Evolutionary conservation across 148 eudicot species (phyloP).

Genomic region (Bassia scoparia): DNA sequence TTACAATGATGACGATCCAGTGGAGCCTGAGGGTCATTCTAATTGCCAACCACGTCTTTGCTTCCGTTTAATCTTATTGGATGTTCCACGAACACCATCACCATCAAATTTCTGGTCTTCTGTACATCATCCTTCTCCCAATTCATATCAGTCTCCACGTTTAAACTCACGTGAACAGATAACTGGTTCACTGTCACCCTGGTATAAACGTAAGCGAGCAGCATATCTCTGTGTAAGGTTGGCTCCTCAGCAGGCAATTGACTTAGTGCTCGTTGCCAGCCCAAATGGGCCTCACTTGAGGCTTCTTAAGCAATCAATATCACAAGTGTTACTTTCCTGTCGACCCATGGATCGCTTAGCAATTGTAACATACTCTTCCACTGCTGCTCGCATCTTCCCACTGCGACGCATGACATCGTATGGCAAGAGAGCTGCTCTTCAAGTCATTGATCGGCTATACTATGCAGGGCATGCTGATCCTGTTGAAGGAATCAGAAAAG

Average conservation of each 20-base stretch:
- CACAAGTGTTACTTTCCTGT: constrained; percentile 60
- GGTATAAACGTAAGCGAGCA: constrained; percentile 35
- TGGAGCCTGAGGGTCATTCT: constrained; percentile 51
- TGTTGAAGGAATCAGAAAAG: constrained; percentile 70
- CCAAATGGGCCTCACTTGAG: constrained; percentile 85
- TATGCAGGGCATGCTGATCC: constrained; percentile 74
- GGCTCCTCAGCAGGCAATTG: constrained; percentile 60
- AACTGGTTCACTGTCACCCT: constrained; percentile 29
- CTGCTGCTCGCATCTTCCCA: constrained; percentile 77
- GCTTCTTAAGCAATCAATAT: constrained; percentile 82
- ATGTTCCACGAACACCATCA: constrained; percentile 35
- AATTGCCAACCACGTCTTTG: constrained; percentile 53
- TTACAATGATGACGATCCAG: constrained; percentile 75
- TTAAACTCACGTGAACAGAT: constrained; percentile 24
- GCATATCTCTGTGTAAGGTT: constrained; percentile 52
- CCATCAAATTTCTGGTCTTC: constrained; percentile 35
- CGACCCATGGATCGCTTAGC: constrained; percentile 75
- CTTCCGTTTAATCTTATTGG: constrained; percentile 37
- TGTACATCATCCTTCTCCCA: constrained; percentile 24
- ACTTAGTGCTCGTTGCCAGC: constrained; percentile 76
- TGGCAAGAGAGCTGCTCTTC: constrained; percentile 79
- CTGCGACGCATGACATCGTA: constrained; percentile 76
- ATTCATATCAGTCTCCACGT: constrained; percentile 27
- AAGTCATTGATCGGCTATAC: constrained; percentile 73
- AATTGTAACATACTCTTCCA: constrained; percentile 76